Conservation (phyloP, 257 asterid genomes). For the Petrea volubilis region DNA sequence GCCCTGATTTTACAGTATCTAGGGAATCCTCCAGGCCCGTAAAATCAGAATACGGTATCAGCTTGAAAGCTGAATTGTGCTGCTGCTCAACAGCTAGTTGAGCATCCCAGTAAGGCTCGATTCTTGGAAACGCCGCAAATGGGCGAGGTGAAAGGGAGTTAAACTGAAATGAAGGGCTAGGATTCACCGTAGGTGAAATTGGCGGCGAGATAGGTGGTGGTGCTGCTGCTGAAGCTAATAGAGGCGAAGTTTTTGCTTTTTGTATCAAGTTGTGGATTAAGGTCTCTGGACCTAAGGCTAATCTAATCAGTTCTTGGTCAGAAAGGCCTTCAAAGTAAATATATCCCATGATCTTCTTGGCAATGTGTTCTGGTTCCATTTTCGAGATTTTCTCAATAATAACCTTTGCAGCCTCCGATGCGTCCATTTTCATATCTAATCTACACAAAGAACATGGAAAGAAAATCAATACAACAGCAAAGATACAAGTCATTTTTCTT, state of each 20-base stretch:
- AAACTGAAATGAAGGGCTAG: conserved; percentile 34
- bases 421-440: conserved; percentile 49
- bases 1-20: conserved; percentile 32
- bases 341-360: conserved; percentile 68
- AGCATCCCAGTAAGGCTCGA: conserved; percentile 47
- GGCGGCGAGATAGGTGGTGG: conserved; percentile 46
- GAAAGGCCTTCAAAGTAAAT: conserved; percentile 55
- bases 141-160: conserved; percentile 20
- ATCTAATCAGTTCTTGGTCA: conserved; percentile 79
- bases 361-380: conserved; percentile 64
- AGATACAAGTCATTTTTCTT: background rate
- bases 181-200: conserved; percentile 60
- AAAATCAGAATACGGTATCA: conserved; percentile 35
- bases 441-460: conserved; percentile 2
- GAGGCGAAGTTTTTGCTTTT: conserved; percentile 42
- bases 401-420: conserved; percentile 56
- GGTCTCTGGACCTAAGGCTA: conserved; percentile 79
- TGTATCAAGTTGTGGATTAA: conserved; percentile 54
- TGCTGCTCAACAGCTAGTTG: conserved; percentile 34
- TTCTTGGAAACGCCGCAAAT: conserved; percentile 25
- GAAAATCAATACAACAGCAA: conserved; percentile 10
- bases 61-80: conserved; percentile 29
- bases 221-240: conserved; percentile 39
- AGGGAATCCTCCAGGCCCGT: conserved; percentile 38
- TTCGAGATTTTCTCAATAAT: conserved; percentile 52